Percentiles rank a stretch among this genome's conserved stretches.
These are phyloP conservation scores for Sporothrix luriei DNA, from an alignment of 2,329 filamentous ascomycete genomes.

Conservation along the genomic window DNA sequence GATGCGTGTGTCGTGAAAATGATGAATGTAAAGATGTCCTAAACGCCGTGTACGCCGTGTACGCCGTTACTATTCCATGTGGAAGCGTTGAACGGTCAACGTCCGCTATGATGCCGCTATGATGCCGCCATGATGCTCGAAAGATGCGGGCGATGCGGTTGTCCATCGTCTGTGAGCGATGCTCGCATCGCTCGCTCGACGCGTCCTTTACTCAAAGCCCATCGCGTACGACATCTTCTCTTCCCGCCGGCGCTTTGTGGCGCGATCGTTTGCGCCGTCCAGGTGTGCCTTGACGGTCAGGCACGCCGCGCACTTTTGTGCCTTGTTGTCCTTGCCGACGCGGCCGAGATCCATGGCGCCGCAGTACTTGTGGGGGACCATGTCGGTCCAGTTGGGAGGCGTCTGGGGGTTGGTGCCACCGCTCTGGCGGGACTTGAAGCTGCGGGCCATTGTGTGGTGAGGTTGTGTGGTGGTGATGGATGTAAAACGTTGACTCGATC, in stretches of 20 bases:
- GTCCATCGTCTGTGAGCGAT: no score
- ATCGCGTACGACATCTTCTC: conserved; percentile 33
- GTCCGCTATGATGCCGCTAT: background rate
- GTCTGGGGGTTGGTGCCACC: conserved; percentile 22
- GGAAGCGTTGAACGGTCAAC: background rate
- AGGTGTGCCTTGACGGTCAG: conserved; percentile 29
- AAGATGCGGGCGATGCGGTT: no score
- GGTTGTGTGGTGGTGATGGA: background rate
- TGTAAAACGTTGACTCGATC: background rate
- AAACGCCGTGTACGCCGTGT: background rate
- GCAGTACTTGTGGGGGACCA: conserved; percentile 33
- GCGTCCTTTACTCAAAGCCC: background rate
- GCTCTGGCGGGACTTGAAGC: conserved; percentile 31
- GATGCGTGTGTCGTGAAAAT: background rate
- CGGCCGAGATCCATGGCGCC: conserved; percentile 33
- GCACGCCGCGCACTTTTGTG: conserved; percentile 32
- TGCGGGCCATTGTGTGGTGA: conserved; percentile 29
- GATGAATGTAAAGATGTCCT: background rate
- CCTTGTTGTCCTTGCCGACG: conserved; percentile 33
- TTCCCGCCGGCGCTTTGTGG: conserved; percentile 27
- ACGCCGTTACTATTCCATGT: background rate
- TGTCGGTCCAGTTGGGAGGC: conserved; percentile 34
- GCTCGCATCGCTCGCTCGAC: background rate
- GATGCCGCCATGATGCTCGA: background rate
- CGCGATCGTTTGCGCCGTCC: conserved; percentile 23